These are phyloP conservation scores for Penicillium sp. DNA, from an alignment of 2,329 filamentous ascomycete species.

Conservation along the genomic window DNA sequence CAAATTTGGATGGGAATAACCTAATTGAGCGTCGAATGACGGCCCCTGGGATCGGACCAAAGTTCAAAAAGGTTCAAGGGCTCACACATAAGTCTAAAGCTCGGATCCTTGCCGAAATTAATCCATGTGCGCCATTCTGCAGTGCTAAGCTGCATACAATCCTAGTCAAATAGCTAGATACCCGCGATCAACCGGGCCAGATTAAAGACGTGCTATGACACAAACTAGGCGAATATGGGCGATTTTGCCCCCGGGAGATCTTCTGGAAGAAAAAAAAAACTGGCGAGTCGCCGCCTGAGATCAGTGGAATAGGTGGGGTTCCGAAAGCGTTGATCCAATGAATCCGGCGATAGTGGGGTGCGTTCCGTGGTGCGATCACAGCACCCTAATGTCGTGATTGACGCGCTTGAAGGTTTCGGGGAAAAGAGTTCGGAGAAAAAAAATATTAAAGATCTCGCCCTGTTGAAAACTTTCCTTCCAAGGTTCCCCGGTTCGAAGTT, in stretches of 20 bases:
- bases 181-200: neutral
- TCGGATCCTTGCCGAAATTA: neutral
- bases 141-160: neutral
- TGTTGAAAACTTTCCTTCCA: neutral
- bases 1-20: neutral
- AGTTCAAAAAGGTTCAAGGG: neutral
- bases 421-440: slow-evolving; percentile 9
- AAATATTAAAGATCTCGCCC: slow-evolving; percentile 4
- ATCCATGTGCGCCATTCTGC: neutral
- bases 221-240: neutral
- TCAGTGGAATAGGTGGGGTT: slow-evolving; percentile 17
- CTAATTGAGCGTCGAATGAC: neutral
- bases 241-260: neutral
- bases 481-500: neutral
- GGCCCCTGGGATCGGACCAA: neutral
- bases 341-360: slow-evolving; percentile 12
- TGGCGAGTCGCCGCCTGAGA: slow-evolving; percentile 12
- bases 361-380: slow-evolving; percentile 1
- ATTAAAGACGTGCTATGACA: slow-evolving; percentile 3
- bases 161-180: neutral
- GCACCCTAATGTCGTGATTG: slow-evolving; percentile 19
- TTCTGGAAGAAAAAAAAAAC: slow-evolving; percentile 10
- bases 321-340: slow-evolving; percentile 13
- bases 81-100: neutral
- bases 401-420: slow-evolving; percentile 8